These are phyloP conservation scores for Gossypium australe DNA, from an alignment of 345 rosid species.

Conservation along the genomic window DNA sequence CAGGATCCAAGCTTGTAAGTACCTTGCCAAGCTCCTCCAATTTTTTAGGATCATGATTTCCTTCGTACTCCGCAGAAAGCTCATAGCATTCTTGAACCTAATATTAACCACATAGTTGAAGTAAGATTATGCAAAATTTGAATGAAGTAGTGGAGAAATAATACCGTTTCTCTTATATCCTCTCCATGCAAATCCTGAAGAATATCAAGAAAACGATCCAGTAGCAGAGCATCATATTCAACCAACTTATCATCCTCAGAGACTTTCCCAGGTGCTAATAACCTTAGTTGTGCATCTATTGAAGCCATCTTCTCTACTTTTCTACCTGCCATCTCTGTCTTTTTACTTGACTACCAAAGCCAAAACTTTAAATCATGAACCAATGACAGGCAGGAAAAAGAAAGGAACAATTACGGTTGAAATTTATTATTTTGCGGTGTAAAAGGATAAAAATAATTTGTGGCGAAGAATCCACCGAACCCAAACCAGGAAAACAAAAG, in stretches of 20 bases:
- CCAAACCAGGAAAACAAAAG: background rate
- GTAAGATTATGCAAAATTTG: background rate
- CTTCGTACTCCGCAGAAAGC: slow-evolving; percentile 87
- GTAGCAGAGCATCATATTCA: slow-evolving; percentile 83
- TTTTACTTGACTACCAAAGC: too few relatives aligned
- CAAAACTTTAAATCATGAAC: background rate
- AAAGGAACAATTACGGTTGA: background rate
- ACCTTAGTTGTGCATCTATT: slow-evolving; percentile 90
- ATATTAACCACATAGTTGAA: background rate
- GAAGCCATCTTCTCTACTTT: slow-evolving; percentile 86
- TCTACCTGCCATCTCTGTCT: slow-evolving; percentile 38
- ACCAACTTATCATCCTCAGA: slow-evolving; percentile 93
- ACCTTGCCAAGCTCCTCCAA: slow-evolving; percentile 83
- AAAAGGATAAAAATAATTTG: background rate
- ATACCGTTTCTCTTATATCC: slow-evolving; percentile 79
- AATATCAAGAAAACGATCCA: slow-evolving; percentile 92
- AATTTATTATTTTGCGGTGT: too few relatives aligned
- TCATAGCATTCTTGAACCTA: slow-evolving; percentile 98
- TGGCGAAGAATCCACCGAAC: background rate
- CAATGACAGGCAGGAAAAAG: background rate
- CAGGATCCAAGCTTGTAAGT: slow-evolving; percentile 83
- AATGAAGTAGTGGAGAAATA: background rate
- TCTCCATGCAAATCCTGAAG: slow-evolving; percentile 93
- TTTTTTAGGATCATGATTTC: slow-evolving; percentile 63
- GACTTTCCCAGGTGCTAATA: slow-evolving; percentile 76